Conservation (phyloP, 2,329 filamentous ascomycete genomes). For the Stachybotrys chlorohalonatus region DNA sequence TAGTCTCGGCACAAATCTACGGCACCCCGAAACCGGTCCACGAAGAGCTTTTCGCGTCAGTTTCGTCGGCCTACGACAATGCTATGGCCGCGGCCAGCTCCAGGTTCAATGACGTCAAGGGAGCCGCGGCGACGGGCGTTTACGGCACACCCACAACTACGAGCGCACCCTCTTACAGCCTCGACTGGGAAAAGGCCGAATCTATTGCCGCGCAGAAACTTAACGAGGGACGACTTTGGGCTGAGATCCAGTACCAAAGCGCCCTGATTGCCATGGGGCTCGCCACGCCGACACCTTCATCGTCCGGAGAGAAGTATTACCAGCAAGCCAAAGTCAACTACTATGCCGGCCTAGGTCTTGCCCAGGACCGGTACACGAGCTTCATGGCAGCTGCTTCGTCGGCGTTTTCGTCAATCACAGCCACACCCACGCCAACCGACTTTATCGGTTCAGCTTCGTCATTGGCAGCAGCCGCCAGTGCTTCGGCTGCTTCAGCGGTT, state of each 20-base stretch:
- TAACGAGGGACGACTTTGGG: constrained; percentile 59
- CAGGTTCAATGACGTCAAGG: constrained; percentile 45
- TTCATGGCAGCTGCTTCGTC: constrained; percentile 65
- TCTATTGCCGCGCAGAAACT: constrained; percentile 63
- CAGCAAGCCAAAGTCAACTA: constrained; percentile 58
- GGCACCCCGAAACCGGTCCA: constrained; percentile 62
- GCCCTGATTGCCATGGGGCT: constrained; percentile 57
- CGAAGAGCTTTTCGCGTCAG: constrained; percentile 58
- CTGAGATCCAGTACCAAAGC: constrained; percentile 61
- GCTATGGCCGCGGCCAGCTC: constrained; percentile 54
- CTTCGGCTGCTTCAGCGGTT: constrained; percentile 34
- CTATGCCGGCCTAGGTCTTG: constrained; percentile 69
- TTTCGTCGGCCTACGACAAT: constrained; percentile 59
- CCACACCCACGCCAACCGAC: constrained; percentile 52
- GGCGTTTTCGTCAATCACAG: constrained; percentile 51
- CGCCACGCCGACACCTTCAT: constrained; percentile 42
- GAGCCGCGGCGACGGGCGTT: constrained; percentile 38
- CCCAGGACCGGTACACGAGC: constrained; percentile 69
- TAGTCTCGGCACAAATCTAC: constrained; percentile 57
- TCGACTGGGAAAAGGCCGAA: constrained; percentile 41
- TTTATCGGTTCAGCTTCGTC: constrained; percentile 37
- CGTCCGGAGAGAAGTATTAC: constrained; percentile 46
- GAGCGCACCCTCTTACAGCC: constrained; percentile 24
- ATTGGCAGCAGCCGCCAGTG: constrained; percentile 37
- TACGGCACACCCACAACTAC: constrained; percentile 38